These are phyloP conservation scores for Deuterostichococcus epilithicus DNA, from an alignment of 139 green algal genomes.

Conservation along the genomic window DNA sequence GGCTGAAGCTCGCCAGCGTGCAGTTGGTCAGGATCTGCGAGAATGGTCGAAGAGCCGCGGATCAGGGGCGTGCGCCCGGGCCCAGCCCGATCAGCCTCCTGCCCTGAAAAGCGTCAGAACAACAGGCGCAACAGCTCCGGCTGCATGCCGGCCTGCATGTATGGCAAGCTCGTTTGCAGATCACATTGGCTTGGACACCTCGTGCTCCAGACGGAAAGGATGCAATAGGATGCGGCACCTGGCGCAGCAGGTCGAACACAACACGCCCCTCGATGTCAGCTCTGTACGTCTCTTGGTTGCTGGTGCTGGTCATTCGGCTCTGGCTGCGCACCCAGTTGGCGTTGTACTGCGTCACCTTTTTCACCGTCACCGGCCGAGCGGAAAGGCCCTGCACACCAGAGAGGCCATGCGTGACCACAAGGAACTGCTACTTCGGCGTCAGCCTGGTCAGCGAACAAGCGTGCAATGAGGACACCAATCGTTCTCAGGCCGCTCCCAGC, in stretches of 20 bases:
- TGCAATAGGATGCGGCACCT: conserved; percentile 2
- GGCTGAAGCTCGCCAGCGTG: conserved; percentile 68
- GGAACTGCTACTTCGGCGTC: too few relatives aligned
- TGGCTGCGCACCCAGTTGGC: conserved; percentile 59
- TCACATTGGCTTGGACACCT: not conserved
- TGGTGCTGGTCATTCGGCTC: conserved; percentile 60
- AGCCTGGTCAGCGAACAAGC: too few relatives aligned
- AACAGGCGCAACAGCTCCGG: too few relatives aligned
- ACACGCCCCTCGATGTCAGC: conserved; percentile 54
- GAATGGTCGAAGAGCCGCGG: not conserved
- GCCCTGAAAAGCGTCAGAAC: conserved; percentile 19
- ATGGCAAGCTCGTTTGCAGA: not conserved
- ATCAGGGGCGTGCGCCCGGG: conserved; percentile 3
- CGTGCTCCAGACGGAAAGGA: not conserved
- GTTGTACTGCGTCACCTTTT: conserved; percentile 39
- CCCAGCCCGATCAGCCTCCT: not conserved
- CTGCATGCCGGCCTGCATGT: too few relatives aligned
- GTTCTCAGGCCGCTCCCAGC: too few relatives aligned
- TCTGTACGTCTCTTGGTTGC: conserved; percentile 71
- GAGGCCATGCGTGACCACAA: too few relatives aligned
- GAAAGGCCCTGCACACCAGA: conserved; percentile 5
- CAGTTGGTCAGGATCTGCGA: conserved; percentile 53
- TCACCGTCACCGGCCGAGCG: conserved; percentile 14
- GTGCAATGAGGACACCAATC: too few relatives aligned
- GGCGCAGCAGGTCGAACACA: conserved; percentile 62